Evolutionary conservation across 1,284 basidiomycete species (phyloP), one percentile per base, ranked within the genome.

Genomic region (Tilletia caries): DNA sequence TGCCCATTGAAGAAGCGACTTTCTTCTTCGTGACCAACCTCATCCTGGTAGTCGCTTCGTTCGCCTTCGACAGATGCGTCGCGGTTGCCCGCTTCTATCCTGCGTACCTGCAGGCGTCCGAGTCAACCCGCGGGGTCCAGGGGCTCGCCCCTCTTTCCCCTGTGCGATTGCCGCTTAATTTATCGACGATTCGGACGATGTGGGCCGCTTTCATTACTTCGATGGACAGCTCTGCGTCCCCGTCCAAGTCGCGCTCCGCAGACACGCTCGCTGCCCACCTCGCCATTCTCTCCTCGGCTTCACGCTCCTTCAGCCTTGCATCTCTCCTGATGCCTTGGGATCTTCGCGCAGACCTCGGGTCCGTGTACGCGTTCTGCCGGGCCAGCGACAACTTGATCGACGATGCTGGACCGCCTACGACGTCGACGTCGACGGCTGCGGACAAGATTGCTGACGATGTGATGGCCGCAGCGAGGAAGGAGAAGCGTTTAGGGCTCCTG

Each of bases 371-470:
- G 0, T 77, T 80, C 44, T 77, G 76, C 44, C 69, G 79, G 1
- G 76, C 76, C 0, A 75, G 75, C 5, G 79, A 80, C 65, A 75
- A 80, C 44, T 64, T 76, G 29, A 75, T 79, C 27, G 79, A 80
- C 58, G 29, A 62, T 20, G 58, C 58, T 15, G 29, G 29, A 33
- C 29, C 58, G n/a, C 6, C 20, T 18, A 50, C 46, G 46, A 5
- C 46, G 13, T 54, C 52, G 12, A 54, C 12, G 25, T 6, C 23
- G 74, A 77, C 29, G 20, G 20, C 20, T 10, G 68, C 72, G 34
- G 72, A 46, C 2, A 32, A 92, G 94, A 75, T 92, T 92, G 12
- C 95, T 97, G 84, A 86, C 89, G 2, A 89, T 93, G 84, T 88
- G 95, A 67, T 94, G 97, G 83, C 95, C 98, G 82, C 98, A 78